Evolutionary conservation across 75 land plant species (phyloP).

Genomic region (Selaginella tamariscina): DNA sequence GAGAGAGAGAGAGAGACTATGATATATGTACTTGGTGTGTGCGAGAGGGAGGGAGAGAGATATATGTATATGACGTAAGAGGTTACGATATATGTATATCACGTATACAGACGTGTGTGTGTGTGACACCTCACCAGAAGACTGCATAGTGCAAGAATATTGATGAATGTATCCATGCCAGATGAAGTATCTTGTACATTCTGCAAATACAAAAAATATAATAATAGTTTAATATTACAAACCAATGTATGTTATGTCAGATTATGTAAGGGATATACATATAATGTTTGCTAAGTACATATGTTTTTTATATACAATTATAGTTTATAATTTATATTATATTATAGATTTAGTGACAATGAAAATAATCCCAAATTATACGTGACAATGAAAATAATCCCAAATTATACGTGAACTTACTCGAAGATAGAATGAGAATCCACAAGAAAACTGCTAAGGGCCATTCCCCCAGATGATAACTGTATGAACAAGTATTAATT

Average conservation of each 20-base stretch:
- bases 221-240: not conserved
- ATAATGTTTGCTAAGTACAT: no score
- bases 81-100: not conserved
- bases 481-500: conserved; percentile 13
- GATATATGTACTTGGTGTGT: no score
- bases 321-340: no score
- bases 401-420: no score
- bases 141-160: conserved; percentile 41
- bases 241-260: not conserved
- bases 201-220: not conserved
- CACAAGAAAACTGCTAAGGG: not conserved
- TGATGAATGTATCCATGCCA: conserved; percentile 25
- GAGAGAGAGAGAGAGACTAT: not conserved
- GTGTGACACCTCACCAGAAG: conserved; percentile 66
- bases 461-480: conserved; percentile 15
- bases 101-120: conserved; percentile 14
- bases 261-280: not conserved
- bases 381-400: no score
- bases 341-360: no score
- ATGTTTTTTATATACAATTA: no score
- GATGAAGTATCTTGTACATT: not conserved
- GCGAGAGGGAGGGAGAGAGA: no score
- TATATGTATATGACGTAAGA: conserved; percentile 2
- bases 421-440: not conserved
- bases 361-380: no score